Evolutionary conservation across 148 eudicot species (phyloP).

Genomic region (Chenopodium quinoa): DNA sequence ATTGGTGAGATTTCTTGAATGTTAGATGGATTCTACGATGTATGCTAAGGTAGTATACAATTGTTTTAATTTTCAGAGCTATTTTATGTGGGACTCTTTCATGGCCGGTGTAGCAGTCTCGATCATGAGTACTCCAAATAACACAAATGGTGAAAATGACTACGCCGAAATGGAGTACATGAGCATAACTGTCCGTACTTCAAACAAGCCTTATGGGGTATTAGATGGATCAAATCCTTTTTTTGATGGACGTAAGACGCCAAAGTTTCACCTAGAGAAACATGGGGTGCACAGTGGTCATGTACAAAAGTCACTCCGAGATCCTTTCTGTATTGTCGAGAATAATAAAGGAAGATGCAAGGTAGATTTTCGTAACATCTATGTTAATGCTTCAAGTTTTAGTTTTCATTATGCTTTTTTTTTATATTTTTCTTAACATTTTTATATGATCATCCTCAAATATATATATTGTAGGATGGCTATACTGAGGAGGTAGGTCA

Average conservation of each 20-base stretch:
- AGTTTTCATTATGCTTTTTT: neutral
- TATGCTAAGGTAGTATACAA: neutral
- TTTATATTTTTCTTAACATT: too few species aligned
- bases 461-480: slow-evolving; percentile 57
- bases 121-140: slow-evolving; percentile 51
- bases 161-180: slow-evolving; percentile 76
- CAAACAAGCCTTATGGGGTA: slow-evolving; percentile 72
- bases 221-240: slow-evolving; percentile 81
- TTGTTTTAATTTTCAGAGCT: slow-evolving; percentile 42
- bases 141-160: slow-evolving; percentile 54
- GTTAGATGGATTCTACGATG: neutral
- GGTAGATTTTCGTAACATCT: slow-evolving; percentile 29
- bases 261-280: slow-evolving; percentile 49
- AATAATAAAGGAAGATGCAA: slow-evolving; percentile 67
- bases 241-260: slow-evolving; percentile 48
- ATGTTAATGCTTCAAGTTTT: neutral
- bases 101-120: slow-evolving; percentile 73
- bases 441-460: too few species aligned
- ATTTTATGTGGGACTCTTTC: slow-evolving; percentile 90
- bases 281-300: slow-evolving; percentile 88
- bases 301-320: slow-evolving; percentile 69
- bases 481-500: slow-evolving; percentile 62
- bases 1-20: neutral
- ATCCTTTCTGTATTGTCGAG: slow-evolving; percentile 61
- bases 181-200: slow-evolving; percentile 78